phyloP scores from a whole-genome alignment of 208 protist species.

The Novymonas esmeraldas region DNA sequence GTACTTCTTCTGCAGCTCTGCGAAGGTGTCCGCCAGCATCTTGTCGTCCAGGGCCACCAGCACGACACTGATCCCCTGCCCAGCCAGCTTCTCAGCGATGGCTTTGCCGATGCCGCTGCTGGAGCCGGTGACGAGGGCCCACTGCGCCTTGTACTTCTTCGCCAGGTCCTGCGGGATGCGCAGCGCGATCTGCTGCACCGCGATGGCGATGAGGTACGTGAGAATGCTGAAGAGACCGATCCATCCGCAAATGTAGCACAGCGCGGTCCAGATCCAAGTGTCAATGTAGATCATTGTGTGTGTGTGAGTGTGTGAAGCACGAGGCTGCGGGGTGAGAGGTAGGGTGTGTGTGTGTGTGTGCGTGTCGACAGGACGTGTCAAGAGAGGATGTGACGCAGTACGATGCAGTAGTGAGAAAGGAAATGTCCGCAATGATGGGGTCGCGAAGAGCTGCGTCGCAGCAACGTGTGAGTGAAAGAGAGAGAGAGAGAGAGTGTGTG shows the following conservation, averaged over 20 bases:
- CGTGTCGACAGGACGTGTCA: background rate
- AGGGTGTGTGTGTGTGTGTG: background rate
- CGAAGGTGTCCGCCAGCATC: constrained; percentile 79
- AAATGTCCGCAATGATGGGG: constrained; percentile 18
- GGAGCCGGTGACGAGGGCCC: constrained; percentile 93
- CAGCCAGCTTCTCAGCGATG: constrained; percentile 93
- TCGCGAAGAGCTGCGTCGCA: background rate
- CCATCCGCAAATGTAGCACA: constrained; percentile 67
- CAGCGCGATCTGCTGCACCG: constrained; percentile 60
- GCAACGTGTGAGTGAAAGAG: background rate
- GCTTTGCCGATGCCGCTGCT: constrained; percentile 96
- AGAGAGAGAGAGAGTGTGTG: background rate
- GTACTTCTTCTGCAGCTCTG: constrained; percentile 78
- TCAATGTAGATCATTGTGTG: constrained; percentile 73
- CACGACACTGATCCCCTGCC: constrained; percentile 90
- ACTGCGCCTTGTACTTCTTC: constrained; percentile 81
- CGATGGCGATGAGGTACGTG: constrained; percentile 59
- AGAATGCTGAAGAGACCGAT: constrained; percentile 80
- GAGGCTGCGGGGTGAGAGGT: background rate
- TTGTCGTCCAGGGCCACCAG: constrained; percentile 90
- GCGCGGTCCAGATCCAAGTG: constrained; percentile 52
- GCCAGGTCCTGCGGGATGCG: constrained; percentile 76
- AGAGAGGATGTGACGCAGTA: background rate
- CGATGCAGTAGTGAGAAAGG: constrained; percentile 2
- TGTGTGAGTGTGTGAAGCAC: too few relatives aligned